Conservation (phyloP, 2,329 filamentous ascomycete genomes). For the Diplocarpon mali region DNA sequence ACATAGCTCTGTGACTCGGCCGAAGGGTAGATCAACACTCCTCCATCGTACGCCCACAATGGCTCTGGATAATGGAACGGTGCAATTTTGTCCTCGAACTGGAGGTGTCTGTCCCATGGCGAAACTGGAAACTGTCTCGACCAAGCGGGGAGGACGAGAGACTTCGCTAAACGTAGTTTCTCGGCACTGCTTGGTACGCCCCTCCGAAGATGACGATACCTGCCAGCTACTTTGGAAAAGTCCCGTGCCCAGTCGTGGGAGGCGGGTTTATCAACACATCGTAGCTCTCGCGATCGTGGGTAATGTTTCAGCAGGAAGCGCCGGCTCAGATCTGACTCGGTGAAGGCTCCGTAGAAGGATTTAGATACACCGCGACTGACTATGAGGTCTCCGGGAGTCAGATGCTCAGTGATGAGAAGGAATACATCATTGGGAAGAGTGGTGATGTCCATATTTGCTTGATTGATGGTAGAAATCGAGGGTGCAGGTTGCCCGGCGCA, state of each 20-base stretch:
- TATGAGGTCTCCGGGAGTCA: conserved; percentile 40
- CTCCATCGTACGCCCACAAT: conserved; percentile 43
- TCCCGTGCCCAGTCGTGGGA: no score
- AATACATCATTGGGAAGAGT: background rate
- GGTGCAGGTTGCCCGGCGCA: no score
- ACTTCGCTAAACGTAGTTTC: conserved; percentile 33
- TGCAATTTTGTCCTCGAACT: conserved; percentile 3
- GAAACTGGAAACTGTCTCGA: conserved; percentile 29
- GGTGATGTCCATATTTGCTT: no score
- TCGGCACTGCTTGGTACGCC: conserved; percentile 37
- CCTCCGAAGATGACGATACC: conserved; percentile 28
- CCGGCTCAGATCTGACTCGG: conserved; percentile 34
- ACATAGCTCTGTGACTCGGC: conserved; percentile 28
- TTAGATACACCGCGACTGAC: conserved; percentile 41
- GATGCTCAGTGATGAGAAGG: conserved; percentile 22
- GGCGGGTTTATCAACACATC: conserved; percentile 19
- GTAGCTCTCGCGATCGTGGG: conserved; percentile 41
- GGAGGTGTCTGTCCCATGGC: conserved; percentile 17
- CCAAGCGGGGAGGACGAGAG: conserved; percentile 22
- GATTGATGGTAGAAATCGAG: no score
- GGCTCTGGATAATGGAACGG: conserved; percentile 37
- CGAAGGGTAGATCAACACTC: conserved; percentile 43
- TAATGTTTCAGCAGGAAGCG: conserved; percentile 40
- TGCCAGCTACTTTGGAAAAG: no score
- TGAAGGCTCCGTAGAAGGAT: conserved; percentile 39